Evolutionary conservation across 371 early-diverging fungal species (phyloP), one percentile per base, ranked within the genome.

Genomic region (Umbelopsis sp.): DNA sequence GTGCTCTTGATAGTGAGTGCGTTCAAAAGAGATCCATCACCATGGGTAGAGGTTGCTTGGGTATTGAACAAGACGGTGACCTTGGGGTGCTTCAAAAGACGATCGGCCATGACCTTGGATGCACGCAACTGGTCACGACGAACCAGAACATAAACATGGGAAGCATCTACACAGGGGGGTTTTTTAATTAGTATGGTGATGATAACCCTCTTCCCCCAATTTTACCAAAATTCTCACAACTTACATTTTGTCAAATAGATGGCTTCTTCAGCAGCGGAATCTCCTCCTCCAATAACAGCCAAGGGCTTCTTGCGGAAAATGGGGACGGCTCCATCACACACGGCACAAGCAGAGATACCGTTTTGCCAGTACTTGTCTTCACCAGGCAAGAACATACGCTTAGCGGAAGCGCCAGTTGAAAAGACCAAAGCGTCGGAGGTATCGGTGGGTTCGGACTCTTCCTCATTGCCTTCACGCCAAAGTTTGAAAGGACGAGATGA

Each of bases 331-430:
- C 84, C 98, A 78, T 98, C 98, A 84, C 98, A 98, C 50, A 96
- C 96, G 35, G 98, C 98, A 78, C 98, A 98, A 18, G 98, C 96
- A 52, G 93, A 93, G 76, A 98, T 96, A 70, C 98, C 98, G 25
- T 88, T 67, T 53, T 67, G 67, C 67, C 67, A 67, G 41, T 67
- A 46, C 37, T 35, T 63, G 44, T 69, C 63, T 12, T 65, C 63
- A 52, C 72, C 73, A 38, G 77, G 80, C 50, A 89, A 82, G 73
- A 77, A 48, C 73, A 97, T 83, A 69, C 96, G 86, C 82, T 91
- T 94, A 63, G 98, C 98, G 22, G 95, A 93, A 32, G 98, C 97
- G 45, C 98, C 98, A 20, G 98, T 98, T 63, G 97, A 95, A 66
- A 97, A 82, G 66, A 97, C 90, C 68, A 98, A 79, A 14, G 92